Evolutionary conservation across 371 early-diverging fungal genomes (phyloP), one percentile per base, ranked within the genome.

Genomic region (Basidiobolus meristosporus): DNA sequence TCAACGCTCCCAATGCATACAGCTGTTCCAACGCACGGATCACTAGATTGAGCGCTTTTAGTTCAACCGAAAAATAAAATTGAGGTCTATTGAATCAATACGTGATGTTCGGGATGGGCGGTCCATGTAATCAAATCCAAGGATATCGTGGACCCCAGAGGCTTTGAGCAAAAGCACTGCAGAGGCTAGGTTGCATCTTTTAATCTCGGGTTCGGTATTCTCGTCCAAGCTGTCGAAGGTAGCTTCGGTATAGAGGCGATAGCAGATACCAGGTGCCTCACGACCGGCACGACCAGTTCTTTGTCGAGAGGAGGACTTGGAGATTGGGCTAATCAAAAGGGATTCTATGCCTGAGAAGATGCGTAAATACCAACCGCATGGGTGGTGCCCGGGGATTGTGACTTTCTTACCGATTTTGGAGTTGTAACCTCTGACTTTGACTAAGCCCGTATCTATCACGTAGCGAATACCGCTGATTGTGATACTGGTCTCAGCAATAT

Each of bases 241-340:
- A 1, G 70, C 59, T 55, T 91, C 83, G 0, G 95, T 90, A 59
- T 97, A 99, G 10, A 99, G 60, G 19, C 99, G 63, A 65, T 87
- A 98, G 47, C 93, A 83, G 28, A 54, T 43, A 1, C 97, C 97
- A 0, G 79, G 65, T 0, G 68, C 68, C 23, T 63, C 88, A 52
- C 98, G 70, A 26, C 98, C 98, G 17, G 98, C 98, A 48, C 99
- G 73, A 36, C 99, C 99, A 11, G 82, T 67, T 32, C 99, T 64
- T 61, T 99, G 99, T 46, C 85, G 64, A 2, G 98, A 96, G 12
- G 91, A 84, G 19, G 90, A 82, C 51, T 93, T 85, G 19, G 90
- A 87, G 18, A 97, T 82, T 12, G 88, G 88, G 38, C 77, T 70
- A 0, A 91, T 73, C 31, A 80, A 59, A 23, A 98, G 62, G 6